Conservation (phyloP, 306 rosid species). For the Notholithocarpus densiflorus region DNA sequence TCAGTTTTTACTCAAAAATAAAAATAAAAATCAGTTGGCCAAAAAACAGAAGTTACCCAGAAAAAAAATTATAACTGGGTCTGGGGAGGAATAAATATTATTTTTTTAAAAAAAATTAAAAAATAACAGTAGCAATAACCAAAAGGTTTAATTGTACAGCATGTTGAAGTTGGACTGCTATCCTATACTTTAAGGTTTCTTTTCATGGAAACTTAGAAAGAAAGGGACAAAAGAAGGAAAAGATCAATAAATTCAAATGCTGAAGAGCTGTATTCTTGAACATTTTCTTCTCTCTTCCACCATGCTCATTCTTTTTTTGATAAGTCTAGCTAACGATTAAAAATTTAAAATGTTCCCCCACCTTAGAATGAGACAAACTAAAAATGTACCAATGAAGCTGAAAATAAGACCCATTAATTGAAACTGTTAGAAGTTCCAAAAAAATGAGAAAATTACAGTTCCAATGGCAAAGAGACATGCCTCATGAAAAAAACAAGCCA, state of each 20-base stretch:
- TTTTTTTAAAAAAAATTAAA: background rate
- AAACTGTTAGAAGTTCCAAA: conserved; percentile 18
- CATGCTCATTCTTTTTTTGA: background rate
- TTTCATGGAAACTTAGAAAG: background rate
- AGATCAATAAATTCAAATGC: background rate
- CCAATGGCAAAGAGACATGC: conserved; percentile 33
- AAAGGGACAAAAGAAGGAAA: background rate
- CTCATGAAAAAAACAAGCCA: conserved; percentile 16
- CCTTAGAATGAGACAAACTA: conserved; percentile 35
- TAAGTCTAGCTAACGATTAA: background rate
- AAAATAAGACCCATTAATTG: conserved; percentile 17
- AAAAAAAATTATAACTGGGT: background rate
- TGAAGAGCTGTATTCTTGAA: background rate
- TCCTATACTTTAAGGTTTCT: background rate
- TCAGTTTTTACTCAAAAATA: background rate
- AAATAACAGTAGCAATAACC: background rate
- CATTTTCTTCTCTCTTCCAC: background rate
- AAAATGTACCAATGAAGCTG: conserved; percentile 23
- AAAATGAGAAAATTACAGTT: conserved; percentile 11
- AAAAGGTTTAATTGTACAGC: background rate
- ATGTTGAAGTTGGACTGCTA: background rate
- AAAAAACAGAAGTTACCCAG: background rate
- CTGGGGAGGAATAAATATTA: background rate
- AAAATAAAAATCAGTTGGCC: background rate
- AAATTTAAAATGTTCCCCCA: conserved; percentile 45